Conservation (phyloP, 1,284 basidiomycete species). For the Trametes pubescens region DNA sequence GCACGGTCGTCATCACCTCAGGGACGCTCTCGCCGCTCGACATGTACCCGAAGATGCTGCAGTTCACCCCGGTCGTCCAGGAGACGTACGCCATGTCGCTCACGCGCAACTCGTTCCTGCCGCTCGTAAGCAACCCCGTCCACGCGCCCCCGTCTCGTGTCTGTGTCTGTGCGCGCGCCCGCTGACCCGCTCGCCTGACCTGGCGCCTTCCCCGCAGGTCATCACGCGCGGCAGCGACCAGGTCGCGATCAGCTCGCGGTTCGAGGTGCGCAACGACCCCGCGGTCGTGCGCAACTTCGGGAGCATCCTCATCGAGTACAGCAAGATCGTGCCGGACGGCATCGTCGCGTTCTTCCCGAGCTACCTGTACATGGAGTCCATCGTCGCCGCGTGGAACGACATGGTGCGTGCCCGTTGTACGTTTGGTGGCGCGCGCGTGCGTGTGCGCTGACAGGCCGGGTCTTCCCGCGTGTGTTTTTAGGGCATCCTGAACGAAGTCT, state of each 20-base stretch:
- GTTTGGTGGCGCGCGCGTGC: not conserved
- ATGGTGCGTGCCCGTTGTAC: constrained; percentile 69
- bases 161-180: not conserved
- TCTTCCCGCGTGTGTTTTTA: constrained; percentile 41
- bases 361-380: constrained; percentile 99
- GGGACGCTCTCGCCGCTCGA: constrained; percentile 98
- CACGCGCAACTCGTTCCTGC: constrained; percentile 95
- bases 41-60: constrained; percentile 99
- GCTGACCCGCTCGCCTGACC: constrained; percentile 3
- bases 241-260: constrained; percentile 98
- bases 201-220: constrained; percentile 73
- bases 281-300: constrained; percentile 99
- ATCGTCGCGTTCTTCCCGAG: constrained; percentile 99
- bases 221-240: constrained; percentile 99
- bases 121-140: constrained; percentile 68
- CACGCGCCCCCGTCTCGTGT: not conserved
- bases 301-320: constrained; percentile 97
- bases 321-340: constrained; percentile 98
- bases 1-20: constrained; percentile 98
- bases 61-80: constrained; percentile 97
- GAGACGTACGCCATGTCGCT: constrained; percentile 99
- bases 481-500: constrained; percentile 99
- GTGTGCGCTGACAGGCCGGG: constrained; percentile 26
- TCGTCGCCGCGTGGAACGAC: constrained; percentile 99
- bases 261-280: constrained; percentile 99